Evolutionary conservation across 768 basidiomycete species (phyloP).

Genomic region (Xerocomus spinulosus): DNA sequence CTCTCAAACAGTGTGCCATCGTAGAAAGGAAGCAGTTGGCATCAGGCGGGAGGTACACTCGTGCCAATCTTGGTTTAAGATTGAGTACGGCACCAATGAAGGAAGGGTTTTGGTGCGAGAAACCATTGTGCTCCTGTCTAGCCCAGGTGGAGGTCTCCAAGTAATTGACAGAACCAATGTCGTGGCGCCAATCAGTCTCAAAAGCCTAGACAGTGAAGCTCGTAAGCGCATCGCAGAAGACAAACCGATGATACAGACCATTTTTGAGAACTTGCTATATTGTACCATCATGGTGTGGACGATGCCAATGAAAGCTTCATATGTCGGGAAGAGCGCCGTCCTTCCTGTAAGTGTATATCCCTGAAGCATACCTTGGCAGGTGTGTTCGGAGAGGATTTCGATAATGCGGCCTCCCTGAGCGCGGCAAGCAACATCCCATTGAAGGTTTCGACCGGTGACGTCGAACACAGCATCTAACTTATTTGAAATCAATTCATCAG

Average conservation of each 20-base stretch:
- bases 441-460: conserved; percentile 66
- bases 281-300: conserved; percentile 88
- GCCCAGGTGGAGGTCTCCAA: conserved; percentile 87
- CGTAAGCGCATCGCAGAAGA: neutral
- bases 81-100: conserved; percentile 86
- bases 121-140: conserved; percentile 85
- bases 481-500: conserved; percentile 84
- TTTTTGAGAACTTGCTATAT: conserved; percentile 85
- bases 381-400: conserved; percentile 87
- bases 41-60: conserved; percentile 87
- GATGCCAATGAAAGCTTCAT: conserved; percentile 90
- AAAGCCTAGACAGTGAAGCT: conserved; percentile 28
- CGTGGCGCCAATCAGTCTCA: conserved; percentile 70
- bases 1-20: conserved; percentile 75
- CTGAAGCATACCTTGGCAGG: conserved; percentile 86
- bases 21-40: conserved; percentile 84
- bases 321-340: conserved; percentile 81
- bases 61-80: conserved; percentile 63
- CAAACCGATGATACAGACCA: conserved; percentile 41
- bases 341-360: conserved; percentile 89
- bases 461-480: conserved; percentile 82
- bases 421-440: conserved; percentile 73
- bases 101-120: conserved; percentile 82
- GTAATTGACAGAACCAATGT: conserved; percentile 73
- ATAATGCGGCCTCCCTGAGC: conserved; percentile 76